Percentiles rank a stretch among this genome's conserved stretches.
phyloP scores from a whole-genome alignment of 164 flowering plant species.

The Cinnamomum micranthum region DNA sequence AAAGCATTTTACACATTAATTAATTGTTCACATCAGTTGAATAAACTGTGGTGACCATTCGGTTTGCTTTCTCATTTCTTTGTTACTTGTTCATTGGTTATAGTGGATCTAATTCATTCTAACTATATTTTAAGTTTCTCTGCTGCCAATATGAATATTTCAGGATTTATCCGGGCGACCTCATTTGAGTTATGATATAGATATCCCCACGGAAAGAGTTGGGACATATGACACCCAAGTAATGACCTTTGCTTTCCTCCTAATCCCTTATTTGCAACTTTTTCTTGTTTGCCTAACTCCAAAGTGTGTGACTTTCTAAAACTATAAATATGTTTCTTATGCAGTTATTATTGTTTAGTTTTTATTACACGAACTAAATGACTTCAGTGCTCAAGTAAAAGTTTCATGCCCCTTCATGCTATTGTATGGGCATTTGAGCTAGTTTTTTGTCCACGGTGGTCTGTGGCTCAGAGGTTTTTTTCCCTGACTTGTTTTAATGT shows the following conservation, averaged over 20 bases:
- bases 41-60: no score
- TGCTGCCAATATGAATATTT: background rate
- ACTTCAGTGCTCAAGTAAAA: no score
- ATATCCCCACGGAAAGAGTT: constrained; percentile 86
- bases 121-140: background rate
- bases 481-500: no score
- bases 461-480: no score
- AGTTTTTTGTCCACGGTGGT: no score
- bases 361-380: no score
- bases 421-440: no score
- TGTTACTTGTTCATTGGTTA: background rate
- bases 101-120: background rate
- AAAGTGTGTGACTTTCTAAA: background rate
- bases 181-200: constrained; percentile 70
- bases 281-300: background rate
- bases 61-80: background rate
- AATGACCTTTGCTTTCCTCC: constrained; percentile 7
- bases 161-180: constrained; percentile 99
- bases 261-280: background rate
- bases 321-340: no score
- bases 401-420: no score
- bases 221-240: constrained; percentile 98
- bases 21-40: no score
- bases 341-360: no score
- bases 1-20: background rate